Percentiles rank a stretch among this genome's conserved stretches.
phyloP scores from a whole-genome alignment of 768 basidiomycete genomes.

The Rhizopogon rudus region DNA sequence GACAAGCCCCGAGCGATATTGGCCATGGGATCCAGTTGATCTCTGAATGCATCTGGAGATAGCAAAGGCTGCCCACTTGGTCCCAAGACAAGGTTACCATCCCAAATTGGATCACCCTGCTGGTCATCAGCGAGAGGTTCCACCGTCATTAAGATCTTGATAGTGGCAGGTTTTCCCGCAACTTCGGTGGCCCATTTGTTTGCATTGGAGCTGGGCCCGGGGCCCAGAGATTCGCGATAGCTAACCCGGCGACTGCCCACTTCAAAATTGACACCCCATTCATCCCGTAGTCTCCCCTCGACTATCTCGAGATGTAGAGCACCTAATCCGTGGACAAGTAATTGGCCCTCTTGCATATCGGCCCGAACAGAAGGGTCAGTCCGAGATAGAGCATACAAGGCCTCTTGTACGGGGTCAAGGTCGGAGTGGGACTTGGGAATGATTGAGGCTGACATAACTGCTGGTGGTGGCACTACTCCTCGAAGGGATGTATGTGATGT shows the following conservation, averaged over 20 bases:
- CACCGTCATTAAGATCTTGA: constrained; percentile 51
- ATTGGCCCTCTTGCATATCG: constrained; percentile 77
- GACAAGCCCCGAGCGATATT: constrained; percentile 65
- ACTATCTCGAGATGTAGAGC: constrained; percentile 87
- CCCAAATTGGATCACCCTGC: constrained; percentile 64
- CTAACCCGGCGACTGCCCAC: constrained; percentile 75
- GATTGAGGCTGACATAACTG: constrained; percentile 81
- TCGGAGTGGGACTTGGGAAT: constrained; percentile 79
- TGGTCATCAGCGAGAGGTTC: constrained; percentile 51
- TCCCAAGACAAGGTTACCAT: constrained; percentile 70
- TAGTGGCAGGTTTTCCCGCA: constrained; percentile 47
- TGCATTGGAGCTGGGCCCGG: constrained; percentile 22
- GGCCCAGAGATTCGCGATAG: constrained; percentile 63
- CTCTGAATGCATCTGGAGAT: constrained; percentile 43
- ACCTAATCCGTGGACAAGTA: constrained; percentile 80
- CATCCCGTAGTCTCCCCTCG: constrained; percentile 72
- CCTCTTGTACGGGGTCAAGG: constrained; percentile 70
- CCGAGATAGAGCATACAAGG: constrained; percentile 65
- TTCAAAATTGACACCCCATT: constrained; percentile 76
- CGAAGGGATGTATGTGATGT: constrained; percentile 41
- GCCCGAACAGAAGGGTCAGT: constrained; percentile 87
- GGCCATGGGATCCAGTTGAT: constrained; percentile 38
- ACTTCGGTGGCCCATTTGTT: constrained; percentile 60
- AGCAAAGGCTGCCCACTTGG: constrained; percentile 45
- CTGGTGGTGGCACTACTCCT: constrained; percentile 71